These are phyloP conservation scores for Tolypocladium amazonense DNA, from an alignment of 2,329 filamentous ascomycete genomes.

Conservation along the genomic window DNA sequence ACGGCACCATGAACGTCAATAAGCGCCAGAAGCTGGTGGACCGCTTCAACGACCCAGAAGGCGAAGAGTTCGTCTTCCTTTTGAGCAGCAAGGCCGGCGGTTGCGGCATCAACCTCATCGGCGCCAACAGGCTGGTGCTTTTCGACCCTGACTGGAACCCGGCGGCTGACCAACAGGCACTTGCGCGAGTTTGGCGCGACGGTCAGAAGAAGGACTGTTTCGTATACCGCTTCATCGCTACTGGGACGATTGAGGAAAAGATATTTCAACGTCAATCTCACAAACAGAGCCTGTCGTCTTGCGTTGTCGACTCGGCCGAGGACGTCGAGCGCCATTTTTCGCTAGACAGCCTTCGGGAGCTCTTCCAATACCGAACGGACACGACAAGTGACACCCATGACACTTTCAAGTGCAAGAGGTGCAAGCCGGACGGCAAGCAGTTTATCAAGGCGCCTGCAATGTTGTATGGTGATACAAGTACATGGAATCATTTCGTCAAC, in stretches of 20 bases:
- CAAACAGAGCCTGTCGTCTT: constrained; percentile 93
- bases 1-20: constrained; percentile 95
- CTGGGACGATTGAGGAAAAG: constrained; percentile 96
- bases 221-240: constrained; percentile 98
- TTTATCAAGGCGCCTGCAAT: constrained; percentile 85
- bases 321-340: constrained; percentile 97
- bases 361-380: constrained; percentile 82
- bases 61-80: constrained; percentile 87
- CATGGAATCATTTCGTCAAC: constrained; percentile 98
- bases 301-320: constrained; percentile 91
- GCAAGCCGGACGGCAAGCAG: constrained; percentile 78
- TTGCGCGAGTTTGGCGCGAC: constrained; percentile 96
- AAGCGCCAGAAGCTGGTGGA: constrained; percentile 97
- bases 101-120: constrained; percentile 91
- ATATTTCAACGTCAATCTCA: constrained; percentile 98
- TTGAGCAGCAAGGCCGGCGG: constrained; percentile 94
- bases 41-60: constrained; percentile 90
- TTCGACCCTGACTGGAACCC: constrained; percentile 99
- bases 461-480: constrained; percentile 94
- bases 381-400: constrained; percentile 94
- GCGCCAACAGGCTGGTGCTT: constrained; percentile 85
- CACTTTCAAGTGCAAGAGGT: constrained; percentile 97
- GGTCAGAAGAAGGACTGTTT: constrained; percentile 99
- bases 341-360: constrained; percentile 76
- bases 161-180: constrained; percentile 90